A percentile compares a stretch with the other conserved stretches of the same genome.
phyloP scores from a whole-genome alignment of 305 asterid species.

The Ilex paraguariensis region DNA sequence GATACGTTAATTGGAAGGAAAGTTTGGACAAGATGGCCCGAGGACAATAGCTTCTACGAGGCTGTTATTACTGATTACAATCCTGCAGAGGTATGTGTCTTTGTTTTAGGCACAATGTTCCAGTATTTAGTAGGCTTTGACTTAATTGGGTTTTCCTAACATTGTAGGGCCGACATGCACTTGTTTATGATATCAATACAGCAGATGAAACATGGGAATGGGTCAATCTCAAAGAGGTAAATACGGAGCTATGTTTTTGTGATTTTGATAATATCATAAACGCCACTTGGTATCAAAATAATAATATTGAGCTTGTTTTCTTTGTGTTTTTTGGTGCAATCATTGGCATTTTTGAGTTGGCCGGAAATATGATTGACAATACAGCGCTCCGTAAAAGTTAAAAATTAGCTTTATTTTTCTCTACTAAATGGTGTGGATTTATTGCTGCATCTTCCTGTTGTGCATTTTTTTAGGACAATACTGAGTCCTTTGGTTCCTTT shows the following conservation, averaged over 20 bases:
- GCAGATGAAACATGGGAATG: slow-evolving; percentile 3
- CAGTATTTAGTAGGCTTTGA: neutral
- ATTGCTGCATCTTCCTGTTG: too few relatives aligned
- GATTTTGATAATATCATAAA: neutral
- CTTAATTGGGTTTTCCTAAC: neutral
- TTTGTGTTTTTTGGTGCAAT: neutral
- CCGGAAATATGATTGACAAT: neutral
- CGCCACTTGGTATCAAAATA: neutral
- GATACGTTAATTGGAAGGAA: neutral
- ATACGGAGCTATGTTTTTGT: neutral
- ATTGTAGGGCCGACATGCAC: slow-evolving; percentile 1
- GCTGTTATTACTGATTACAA: slow-evolving; percentile 1
- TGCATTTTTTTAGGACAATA: too few relatives aligned
- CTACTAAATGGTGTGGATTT: too few relatives aligned
- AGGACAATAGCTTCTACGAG: neutral
- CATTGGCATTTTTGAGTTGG: neutral
- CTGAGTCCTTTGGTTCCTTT: too few relatives aligned
- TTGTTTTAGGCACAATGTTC: neutral
- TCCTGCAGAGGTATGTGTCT: neutral
- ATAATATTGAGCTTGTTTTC: neutral
- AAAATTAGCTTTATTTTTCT: too few relatives aligned
- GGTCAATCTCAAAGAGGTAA: slow-evolving; percentile 1
- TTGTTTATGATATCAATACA: neutral
- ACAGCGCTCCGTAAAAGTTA: neutral
- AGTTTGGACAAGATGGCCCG: slow-evolving; percentile 1